Base-by-base conservation (phyloP, 139 green algal species). In the Micractinium conductrix region DNA sequence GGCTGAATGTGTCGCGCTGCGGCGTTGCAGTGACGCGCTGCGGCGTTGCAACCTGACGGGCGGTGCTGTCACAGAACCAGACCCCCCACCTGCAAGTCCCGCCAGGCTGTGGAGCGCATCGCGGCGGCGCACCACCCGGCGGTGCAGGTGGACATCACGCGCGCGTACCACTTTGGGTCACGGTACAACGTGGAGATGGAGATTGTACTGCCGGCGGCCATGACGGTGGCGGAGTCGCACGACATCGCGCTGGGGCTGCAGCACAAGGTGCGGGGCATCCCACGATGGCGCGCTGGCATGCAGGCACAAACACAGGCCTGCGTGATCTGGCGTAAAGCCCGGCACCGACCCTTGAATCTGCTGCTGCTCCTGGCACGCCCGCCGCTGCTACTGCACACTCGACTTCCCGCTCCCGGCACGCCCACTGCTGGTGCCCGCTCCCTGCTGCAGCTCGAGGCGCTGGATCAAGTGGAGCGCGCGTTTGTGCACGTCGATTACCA, bases 401-500 rank as follows among this genome's bases (percentile, higher is more conserved):
- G n/a, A n/a, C n/a, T n/a, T n/a, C n/a, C n/a, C n/a, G n/a, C n/a
- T n/a, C n/a, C n/a, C n/a, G n/a, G n/a, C n/a, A n/a, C n/a, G n/a
- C n/a, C n/a, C n/a, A n/a, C n/a, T n/a, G n/a, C n/a, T n/a, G n/a
- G n/a, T n/a, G n/a, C n/a, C n/a, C n/a, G n/a, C n/a, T n/a, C n/a
- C n/a, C n/a, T n/a, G n/a, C 0, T 79, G 74, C 88, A 94, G 93
- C 82, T 96, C 24, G 93, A 96, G 84, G 90, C 87, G 1, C 48
- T 96, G 35, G 87, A 91, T 12, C 88, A 92, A 43, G 93, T 96
- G 50, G 93, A 96, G 89, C 81, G 93, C 2, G 92, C 91, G 0
- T 95, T 95, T 91, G 93, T 96, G 28, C 93, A 96, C 69, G 91
- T 95, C 10, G 93, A 96, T 84, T 96, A 96, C 79, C 55, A 84